Conservation (phyloP, 2,329 filamentous ascomycete species). For the Fusarium sterilihyphosum region DNA sequence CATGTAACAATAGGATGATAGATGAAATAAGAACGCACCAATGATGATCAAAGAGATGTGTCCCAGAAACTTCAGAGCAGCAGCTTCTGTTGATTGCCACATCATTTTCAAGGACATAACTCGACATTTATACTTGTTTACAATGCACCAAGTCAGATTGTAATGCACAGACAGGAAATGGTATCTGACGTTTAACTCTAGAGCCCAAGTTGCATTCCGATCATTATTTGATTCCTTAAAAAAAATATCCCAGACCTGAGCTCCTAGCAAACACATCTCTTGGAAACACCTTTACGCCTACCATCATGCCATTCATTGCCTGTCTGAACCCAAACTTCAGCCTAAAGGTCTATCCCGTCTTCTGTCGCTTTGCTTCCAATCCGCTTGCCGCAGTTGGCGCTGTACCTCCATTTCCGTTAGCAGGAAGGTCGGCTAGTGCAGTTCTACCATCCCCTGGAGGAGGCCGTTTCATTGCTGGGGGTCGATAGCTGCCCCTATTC, state of each 20-base stretch:
- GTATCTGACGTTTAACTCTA: constrained; percentile 1
- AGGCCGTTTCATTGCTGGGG: constrained; percentile 67
- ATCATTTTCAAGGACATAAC: not conserved
- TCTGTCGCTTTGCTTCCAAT: constrained; percentile 64
- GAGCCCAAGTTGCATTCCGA: constrained; percentile 3
- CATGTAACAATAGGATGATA: constrained; percentile 23
- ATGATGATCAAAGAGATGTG: not conserved
- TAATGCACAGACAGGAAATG: constrained; percentile 4
- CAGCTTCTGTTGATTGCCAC: not conserved
- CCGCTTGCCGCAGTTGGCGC: constrained; percentile 40
- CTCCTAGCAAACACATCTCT: constrained; percentile 30
- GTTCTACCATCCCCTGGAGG: constrained; percentile 52
- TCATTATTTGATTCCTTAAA: constrained; percentile 11
- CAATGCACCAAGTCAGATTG: not conserved
- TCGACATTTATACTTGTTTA: not conserved
- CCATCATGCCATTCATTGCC: constrained; percentile 8
- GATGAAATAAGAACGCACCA: not conserved
- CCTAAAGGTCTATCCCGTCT: constrained; percentile 48
- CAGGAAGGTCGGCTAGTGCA: constrained; percentile 62
- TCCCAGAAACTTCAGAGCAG: not conserved
- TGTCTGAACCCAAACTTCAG: not conserved
- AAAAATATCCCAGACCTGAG: constrained; percentile 33
- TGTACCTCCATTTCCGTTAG: constrained; percentile 51
- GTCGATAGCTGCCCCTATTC: constrained; percentile 68
- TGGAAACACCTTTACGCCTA: constrained; percentile 28